Percentiles rank a stretch among this genome's conserved stretches.
Conservation (phyloP, 345 rosid genomes). For the Eucalyptus cloeziana region DNA sequence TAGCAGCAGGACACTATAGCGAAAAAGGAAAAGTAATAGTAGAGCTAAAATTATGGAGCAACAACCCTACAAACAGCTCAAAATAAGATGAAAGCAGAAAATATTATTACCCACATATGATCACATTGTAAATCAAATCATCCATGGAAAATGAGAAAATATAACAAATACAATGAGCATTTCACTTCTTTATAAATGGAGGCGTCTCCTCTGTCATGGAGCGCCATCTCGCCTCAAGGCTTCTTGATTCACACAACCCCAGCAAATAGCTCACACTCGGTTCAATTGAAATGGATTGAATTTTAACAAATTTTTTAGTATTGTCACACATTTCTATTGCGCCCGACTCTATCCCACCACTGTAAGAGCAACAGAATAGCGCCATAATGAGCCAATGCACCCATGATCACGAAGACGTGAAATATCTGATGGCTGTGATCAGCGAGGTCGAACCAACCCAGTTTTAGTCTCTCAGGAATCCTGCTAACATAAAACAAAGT, state of each 20-base stretch:
- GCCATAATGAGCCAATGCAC: constrained; percentile 82
- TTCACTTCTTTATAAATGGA: neutral
- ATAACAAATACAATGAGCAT: neutral
- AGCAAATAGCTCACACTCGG: neutral
- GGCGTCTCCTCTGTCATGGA: neutral
- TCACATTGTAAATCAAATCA: neutral
- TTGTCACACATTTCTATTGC: neutral
- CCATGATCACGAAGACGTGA: constrained; percentile 71
- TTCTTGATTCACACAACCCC: neutral
- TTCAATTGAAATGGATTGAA: neutral
- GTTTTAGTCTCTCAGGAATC: constrained; percentile 72
- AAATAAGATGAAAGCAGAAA: no score
- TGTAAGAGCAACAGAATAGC: constrained; percentile 69
- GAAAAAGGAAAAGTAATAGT: neutral
- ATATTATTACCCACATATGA: no score
- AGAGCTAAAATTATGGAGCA: no score
- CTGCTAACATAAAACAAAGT: constrained; percentile 50
- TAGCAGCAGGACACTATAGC: neutral
- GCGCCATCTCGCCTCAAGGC: neutral
- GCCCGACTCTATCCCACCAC: constrained; percentile 52
- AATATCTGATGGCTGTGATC: constrained; percentile 90
- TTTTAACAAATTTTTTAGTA: neutral
- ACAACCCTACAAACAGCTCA: no score
- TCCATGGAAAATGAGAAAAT: neutral
- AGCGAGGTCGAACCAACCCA: constrained; percentile 73